Evolutionary conservation across 1,284 basidiomycete genomes (phyloP), one percentile per base, ranked within the genome.

Genomic region (Leccinum pseudoinsigne): DNA sequence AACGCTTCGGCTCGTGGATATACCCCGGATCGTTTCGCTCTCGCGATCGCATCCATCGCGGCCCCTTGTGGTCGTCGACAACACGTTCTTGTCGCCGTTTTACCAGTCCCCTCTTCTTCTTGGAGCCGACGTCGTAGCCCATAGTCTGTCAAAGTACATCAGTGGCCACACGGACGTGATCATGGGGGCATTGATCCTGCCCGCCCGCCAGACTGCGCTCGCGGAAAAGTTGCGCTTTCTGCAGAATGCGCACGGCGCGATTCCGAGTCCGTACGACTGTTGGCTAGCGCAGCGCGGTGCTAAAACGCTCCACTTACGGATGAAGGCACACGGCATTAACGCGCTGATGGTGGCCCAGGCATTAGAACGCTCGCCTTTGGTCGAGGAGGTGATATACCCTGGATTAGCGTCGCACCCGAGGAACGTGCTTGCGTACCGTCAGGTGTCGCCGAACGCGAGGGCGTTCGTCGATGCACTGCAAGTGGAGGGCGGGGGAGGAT

Each of bases 91-190:
- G 57, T 95, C 93, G 0, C 94, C 96, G 0, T 98, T 89, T 82
- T 97, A 92, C 80, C 86, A 90, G 62, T 95, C 93, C 2, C 96
- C 96, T 0, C 85, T 98, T 34, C 83, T 89, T 54, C 87, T 90
- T 47, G 92, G 94, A 40, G 94, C 94, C 18, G 93, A 95, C 73
- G 80, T 95, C 67, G 92, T 94, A 69, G 65, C 92, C 47, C 90
- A 95, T 82, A 85, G 84, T 54, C 79, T 94, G 56, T 93, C 94
- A 0, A 98, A 98, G 78, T 98, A 97, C 79, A 82, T 97, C 73
- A 95, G 95, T 73, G 95, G 96, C 0, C 95, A 97, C 79, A 92
- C 91, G 0, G 95, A 98, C 73, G 92, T 95, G 71, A 83, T 97
- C 71, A 92, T 94, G 84, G 95, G 95, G 42, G 88, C 89, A 0